phyloP scores from a whole-genome alignment of 2,329 filamentous ascomycete genomes.

The Tolypocladium guangdongense region DNA sequence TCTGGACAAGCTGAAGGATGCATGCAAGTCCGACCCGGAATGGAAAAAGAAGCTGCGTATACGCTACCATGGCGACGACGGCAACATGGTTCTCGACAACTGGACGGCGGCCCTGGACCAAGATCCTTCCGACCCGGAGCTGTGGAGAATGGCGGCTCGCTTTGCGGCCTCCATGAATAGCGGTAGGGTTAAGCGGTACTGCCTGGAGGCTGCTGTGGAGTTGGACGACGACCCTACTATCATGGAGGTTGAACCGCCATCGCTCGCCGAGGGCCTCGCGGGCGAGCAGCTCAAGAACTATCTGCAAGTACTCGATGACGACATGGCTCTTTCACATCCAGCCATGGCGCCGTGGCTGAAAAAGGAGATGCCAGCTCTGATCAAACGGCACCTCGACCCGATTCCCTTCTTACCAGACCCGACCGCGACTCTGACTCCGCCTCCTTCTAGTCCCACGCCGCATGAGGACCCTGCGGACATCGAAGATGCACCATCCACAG shows the following conservation, averaged over 20 bases:
- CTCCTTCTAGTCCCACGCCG: slow-evolving; percentile 8
- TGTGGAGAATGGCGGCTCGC: slow-evolving; percentile 50
- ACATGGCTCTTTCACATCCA: slow-evolving; percentile 48
- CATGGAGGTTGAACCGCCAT: slow-evolving; percentile 50
- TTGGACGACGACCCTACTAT: slow-evolving; percentile 55
- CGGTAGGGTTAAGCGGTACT: slow-evolving; percentile 46
- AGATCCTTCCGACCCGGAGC: slow-evolving; percentile 55
- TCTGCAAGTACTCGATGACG: slow-evolving; percentile 41
- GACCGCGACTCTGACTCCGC: slow-evolving; percentile 26
- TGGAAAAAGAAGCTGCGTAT: slow-evolving; percentile 19
- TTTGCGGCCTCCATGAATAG: slow-evolving; percentile 49
- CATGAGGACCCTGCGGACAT: not conserved
- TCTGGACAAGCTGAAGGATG: slow-evolving; percentile 48
- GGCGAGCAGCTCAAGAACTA: slow-evolving; percentile 50
- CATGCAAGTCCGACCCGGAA: slow-evolving; percentile 38
- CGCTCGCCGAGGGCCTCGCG: slow-evolving; percentile 51
- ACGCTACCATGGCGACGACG: slow-evolving; percentile 19
- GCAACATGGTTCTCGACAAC: slow-evolving; percentile 39
- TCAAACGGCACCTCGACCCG: slow-evolving; percentile 47
- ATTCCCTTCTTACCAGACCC: slow-evolving; percentile 51
- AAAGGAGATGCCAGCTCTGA: slow-evolving; percentile 35
- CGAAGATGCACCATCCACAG: not conserved
- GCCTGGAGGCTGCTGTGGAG: slow-evolving; percentile 55
- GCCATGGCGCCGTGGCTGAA: slow-evolving; percentile 46
- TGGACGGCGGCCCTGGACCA: slow-evolving; percentile 50